These are phyloP conservation scores for Marchantia polymorpha DNA, from an alignment of 225 moss, liverwort and hornwort species.

Conservation along the genomic window DNA sequence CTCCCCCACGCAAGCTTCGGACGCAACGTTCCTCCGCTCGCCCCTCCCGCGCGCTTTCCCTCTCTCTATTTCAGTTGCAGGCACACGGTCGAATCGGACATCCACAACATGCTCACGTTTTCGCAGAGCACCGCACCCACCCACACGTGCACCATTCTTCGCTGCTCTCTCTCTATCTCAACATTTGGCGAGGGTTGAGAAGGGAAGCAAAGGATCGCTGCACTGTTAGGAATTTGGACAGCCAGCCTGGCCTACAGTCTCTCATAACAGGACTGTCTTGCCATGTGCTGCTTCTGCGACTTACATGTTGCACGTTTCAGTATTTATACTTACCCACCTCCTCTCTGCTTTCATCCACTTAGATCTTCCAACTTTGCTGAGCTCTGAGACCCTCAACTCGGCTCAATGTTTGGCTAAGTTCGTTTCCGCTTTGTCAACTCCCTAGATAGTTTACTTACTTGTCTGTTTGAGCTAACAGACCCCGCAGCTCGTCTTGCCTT, in stretches of 20 bases:
- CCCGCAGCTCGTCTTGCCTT: constrained; percentile 8
- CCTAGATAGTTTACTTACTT: background rate
- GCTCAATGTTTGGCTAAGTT: constrained; percentile 12
- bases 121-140: constrained; percentile 9
- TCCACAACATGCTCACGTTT: constrained; percentile 23
- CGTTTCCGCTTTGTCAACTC: constrained; percentile 2
- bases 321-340: constrained; percentile 12
- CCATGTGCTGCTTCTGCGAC: constrained; percentile 19
- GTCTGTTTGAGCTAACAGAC: constrained; percentile 13
- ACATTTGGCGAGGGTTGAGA: background rate
- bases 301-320: constrained; percentile 16
- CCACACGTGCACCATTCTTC: constrained; percentile 36
- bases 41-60: constrained; percentile 20
- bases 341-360: constrained; percentile 16
- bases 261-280: constrained; percentile 10
- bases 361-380: constrained; percentile 20
- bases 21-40: constrained; percentile 14
- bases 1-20: constrained; percentile 19
- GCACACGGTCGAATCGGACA: constrained; percentile 9
- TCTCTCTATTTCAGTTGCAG: constrained; percentile 35
- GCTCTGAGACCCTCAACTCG: constrained; percentile 10
- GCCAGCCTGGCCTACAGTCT: constrained; percentile 27
- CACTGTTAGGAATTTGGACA: constrained; percentile 16
- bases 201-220: background rate
- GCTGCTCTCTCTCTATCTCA: background rate